Percentiles rank a stretch among this genome's conserved stretches.
Conservation (phyloP, 192 early-diverging fungal species). For the Coemansia furcata region DNA sequence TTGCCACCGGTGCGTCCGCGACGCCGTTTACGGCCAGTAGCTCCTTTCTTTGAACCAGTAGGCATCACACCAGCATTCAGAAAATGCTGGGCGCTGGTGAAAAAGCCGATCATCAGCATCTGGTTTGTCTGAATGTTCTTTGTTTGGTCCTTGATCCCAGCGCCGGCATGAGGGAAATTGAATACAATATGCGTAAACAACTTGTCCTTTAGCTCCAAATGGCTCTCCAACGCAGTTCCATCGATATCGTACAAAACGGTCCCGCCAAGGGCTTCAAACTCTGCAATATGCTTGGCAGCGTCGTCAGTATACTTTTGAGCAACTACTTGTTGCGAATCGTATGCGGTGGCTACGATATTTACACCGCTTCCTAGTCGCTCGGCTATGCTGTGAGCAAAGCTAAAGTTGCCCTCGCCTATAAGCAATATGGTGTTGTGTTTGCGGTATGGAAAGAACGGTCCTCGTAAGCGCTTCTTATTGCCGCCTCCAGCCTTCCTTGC, state of each 20-base stretch:
- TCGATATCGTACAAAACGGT: constrained; percentile 76
- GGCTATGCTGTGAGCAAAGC: constrained; percentile 75
- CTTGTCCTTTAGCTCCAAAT: constrained; percentile 56
- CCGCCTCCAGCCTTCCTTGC: constrained; percentile 5
- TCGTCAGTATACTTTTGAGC: constrained; percentile 74
- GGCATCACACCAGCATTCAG: constrained; percentile 38
- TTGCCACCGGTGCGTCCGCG: not conserved
- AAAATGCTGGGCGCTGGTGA: constrained; percentile 56
- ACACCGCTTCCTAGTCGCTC: constrained; percentile 57
- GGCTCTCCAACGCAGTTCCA: constrained; percentile 64
- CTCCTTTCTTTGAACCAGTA: not conserved
- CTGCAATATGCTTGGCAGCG: constrained; percentile 55
- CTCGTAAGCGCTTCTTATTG: constrained; percentile 9
- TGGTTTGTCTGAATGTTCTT: constrained; percentile 85
- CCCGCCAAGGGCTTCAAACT: constrained; percentile 61
- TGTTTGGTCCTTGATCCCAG: constrained; percentile 90
- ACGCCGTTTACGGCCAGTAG: not conserved
- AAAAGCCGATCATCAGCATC: constrained; percentile 61
- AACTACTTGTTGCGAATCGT: constrained; percentile 67
- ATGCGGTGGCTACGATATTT: constrained; percentile 72
- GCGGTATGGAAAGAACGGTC: constrained; percentile 52
- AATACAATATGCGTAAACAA: constrained; percentile 85
- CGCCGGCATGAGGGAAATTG: constrained; percentile 93
- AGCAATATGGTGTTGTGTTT: constrained; percentile 64
- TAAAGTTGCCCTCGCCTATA: constrained; percentile 93